Percentiles rank a stretch among this genome's conserved stretches.
Conservation (phyloP, 1,284 basidiomycete genomes). For the Amylostereum chailletii region DNA sequence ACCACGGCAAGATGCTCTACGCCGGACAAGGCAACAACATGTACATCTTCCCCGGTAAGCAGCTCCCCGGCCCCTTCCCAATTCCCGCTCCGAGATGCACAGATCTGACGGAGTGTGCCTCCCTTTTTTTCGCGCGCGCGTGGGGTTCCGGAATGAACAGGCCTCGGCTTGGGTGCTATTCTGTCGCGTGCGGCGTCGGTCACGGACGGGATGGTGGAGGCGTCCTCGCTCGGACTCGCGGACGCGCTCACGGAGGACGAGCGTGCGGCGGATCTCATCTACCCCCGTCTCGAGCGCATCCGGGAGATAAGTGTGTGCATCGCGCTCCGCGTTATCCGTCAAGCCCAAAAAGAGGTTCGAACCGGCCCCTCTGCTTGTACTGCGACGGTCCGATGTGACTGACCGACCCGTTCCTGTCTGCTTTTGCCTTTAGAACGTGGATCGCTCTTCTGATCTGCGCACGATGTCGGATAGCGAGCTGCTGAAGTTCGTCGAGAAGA, state of each 20-base stretch:
- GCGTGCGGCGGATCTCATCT: constrained; percentile 53
- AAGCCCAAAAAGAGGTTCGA: constrained; percentile 67
- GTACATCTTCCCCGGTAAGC: constrained; percentile 65
- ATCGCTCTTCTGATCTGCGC: constrained; percentile 47
- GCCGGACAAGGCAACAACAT: constrained; percentile 93
- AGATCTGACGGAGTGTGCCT: constrained; percentile 9
- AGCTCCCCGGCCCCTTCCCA: background rate
- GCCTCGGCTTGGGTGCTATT: constrained; percentile 77
- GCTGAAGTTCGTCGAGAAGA: constrained; percentile 41
- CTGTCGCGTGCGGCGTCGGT: constrained; percentile 57
- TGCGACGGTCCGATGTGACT: background rate
- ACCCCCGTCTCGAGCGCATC: constrained; percentile 74
- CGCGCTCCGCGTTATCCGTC: constrained; percentile 65
- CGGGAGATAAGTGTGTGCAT: constrained; percentile 77
- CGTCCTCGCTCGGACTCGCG: constrained; percentile 70
- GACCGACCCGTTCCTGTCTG: background rate
- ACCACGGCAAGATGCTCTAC: constrained; percentile 54
- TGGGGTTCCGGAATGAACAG: constrained; percentile 20
- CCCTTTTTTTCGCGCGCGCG: constrained; percentile 13
- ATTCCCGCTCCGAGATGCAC: too few relatives aligned
- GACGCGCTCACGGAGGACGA: constrained; percentile 73
- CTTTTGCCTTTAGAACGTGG: constrained; percentile 39
- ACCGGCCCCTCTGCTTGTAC: background rate
- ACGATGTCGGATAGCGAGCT: constrained; percentile 48
- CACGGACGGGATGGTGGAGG: constrained; percentile 78